phyloP scores from a whole-genome alignment of 2,329 filamentous ascomycete species.

The Calycina marina region DNA sequence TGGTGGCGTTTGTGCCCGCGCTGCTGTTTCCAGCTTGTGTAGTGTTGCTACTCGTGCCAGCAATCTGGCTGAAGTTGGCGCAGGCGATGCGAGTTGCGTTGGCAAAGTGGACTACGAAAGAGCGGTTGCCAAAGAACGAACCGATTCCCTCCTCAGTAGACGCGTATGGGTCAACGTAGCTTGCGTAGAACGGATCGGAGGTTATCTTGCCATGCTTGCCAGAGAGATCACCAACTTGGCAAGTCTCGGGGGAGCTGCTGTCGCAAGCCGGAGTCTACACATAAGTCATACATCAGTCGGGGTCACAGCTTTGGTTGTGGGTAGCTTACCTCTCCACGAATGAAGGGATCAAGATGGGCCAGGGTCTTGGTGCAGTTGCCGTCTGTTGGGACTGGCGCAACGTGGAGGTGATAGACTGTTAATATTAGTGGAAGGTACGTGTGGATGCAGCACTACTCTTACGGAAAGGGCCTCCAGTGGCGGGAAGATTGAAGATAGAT shows the following conservation, averaged over 20 bases:
- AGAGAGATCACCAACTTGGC: constrained; percentile 62
- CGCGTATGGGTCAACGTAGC: constrained; percentile 42
- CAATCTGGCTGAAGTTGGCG: constrained; percentile 36
- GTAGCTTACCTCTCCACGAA: constrained; percentile 31
- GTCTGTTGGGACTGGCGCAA: constrained; percentile 41
- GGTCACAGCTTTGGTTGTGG: too few relatives aligned
- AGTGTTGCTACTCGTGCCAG: not conserved
- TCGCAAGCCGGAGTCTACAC: constrained; percentile 50
- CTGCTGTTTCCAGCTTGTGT: too few relatives aligned
- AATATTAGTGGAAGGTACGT: constrained; percentile 1
- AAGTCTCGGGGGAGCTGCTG: constrained; percentile 38
- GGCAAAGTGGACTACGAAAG: constrained; percentile 47
- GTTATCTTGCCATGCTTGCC: constrained; percentile 57
- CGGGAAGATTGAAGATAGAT: constrained; percentile 42
- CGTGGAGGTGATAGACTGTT: constrained; percentile 61
- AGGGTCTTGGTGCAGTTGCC: constrained; percentile 60
- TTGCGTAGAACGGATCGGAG: constrained; percentile 31
- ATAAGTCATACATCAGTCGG: too few relatives aligned
- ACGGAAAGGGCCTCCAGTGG: constrained; percentile 44
- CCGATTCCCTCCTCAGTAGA: constrained; percentile 35
- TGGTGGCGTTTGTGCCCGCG: not conserved
- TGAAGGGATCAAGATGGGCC: constrained; percentile 57
- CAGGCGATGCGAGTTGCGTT: constrained; percentile 52
- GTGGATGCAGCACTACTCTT: constrained; percentile 22
- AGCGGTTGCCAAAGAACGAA: constrained; percentile 50